Evolutionary conservation across 2,329 filamentous ascomycete species (phyloP), one percentile per base, ranked within the genome.

Genomic region (Colletotrichum sp.): DNA sequence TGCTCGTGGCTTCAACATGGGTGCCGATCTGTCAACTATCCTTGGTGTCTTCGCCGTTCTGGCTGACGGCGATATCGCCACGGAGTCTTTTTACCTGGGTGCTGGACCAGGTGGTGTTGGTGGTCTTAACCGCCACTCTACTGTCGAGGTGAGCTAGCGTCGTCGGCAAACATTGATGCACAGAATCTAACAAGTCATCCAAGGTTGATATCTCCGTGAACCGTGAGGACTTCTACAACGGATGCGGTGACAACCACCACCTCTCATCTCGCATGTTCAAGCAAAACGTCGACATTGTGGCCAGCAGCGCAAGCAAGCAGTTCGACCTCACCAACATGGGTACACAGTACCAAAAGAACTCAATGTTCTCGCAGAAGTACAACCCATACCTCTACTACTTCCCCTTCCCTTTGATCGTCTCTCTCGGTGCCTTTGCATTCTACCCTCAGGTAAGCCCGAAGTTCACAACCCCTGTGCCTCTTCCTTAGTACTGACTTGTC

Each of bases 301-400:
- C 71, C 16, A 51, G 33, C 3, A 73, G 71, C 7, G 43, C 24
- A 18, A 66, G 54, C 38, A 73, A 63, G 8, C 71, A 73, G 55
- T 73, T 73, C 7, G 71, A 73, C 3, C 33, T 71, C 12, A 63
- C 43, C 27, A 73, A 73, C 34, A 71, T 73, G 68, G 71, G 55
- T 4, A 71, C 68, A 8, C 71, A 73, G 43, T 71, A 71, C 57
- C 68, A 73, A 8, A 51, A 57, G 57, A 59, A 66, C 7, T 71
- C 68, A 31, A 71, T 33, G 43, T 71, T 73, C 27, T 73, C 71
- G 4, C 68, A 73, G 1, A 71, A 66, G 55, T 57, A 73, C 68
- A 73, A 73, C 18, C 71, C 71, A 1, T 73, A 73, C 57, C 15
- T 73, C 5, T 73, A 73, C 43, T 73, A 73, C 38, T 71, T 73